Conservation (phyloP, 441 rosid genomes). For the Aleurites moluccanus region DNA sequence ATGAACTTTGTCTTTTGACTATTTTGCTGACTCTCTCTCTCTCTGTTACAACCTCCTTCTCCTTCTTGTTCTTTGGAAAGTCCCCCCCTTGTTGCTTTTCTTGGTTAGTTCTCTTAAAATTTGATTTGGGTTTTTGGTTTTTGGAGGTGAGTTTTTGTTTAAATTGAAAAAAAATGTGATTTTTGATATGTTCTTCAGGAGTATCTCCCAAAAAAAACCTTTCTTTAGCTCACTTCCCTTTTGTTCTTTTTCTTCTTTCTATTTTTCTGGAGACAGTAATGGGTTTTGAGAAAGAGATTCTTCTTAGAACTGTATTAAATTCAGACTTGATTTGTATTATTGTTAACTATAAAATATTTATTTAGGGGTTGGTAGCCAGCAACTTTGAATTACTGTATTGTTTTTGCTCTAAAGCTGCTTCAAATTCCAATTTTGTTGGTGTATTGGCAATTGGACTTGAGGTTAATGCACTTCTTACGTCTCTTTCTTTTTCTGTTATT, state of each 20-base stretch:
- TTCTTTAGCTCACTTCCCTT: not conserved
- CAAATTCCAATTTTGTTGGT: conserved; percentile 20
- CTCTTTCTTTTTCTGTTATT: not conserved
- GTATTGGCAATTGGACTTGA: conserved; percentile 10
- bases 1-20: conserved; percentile 10
- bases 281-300: conserved; percentile 12
- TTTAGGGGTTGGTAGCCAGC: conserved; percentile 9
- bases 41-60: not conserved
- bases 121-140: conserved; percentile 21
- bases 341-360: conserved; percentile 23
- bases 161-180: not conserved
- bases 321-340: conserved; percentile 11
- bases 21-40: not conserved
- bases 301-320: not conserved
- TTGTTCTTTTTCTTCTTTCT: not conserved
- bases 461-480: conserved; percentile 17
- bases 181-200: not conserved
- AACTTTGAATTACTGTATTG: conserved; percentile 8
- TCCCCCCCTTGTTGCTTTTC: not conserved
- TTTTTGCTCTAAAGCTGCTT: conserved; percentile 21
- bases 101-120: conserved; percentile 14
- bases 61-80: not conserved
- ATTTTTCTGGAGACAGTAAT: conserved; percentile 5
- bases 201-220: not conserved
- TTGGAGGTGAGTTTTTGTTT: conserved; percentile 6